Percentiles rank a stretch among this genome's conserved stretches.
Conservation (phyloP, 73 alveolate species). For the Stentor roeselii region DNA sequence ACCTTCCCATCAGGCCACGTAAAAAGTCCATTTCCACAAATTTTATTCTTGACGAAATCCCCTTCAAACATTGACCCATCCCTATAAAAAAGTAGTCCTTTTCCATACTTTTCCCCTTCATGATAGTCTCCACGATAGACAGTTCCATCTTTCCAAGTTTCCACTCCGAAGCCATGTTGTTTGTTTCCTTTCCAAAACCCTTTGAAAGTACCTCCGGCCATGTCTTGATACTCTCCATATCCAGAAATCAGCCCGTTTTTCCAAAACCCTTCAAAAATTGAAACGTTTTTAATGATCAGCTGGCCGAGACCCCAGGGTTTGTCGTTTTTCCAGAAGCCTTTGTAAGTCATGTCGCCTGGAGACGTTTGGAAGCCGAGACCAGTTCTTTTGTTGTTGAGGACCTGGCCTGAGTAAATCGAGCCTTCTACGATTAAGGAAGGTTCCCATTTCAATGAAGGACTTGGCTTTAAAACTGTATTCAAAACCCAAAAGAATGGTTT, state of each 20-base stretch:
- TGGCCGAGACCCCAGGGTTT: background rate
- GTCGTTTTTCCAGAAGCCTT: background rate
- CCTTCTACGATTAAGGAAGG: too few relatives aligned
- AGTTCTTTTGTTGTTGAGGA: background rate
- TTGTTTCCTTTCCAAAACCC: background rate
- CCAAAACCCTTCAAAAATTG: background rate
- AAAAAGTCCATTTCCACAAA: constrained; percentile 29
- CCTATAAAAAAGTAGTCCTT: background rate
- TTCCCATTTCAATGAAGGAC: background rate
- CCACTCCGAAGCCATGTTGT: background rate
- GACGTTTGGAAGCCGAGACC: background rate
- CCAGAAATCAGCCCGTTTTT: background rate
- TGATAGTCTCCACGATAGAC: background rate
- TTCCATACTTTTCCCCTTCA: background rate
- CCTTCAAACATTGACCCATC: background rate
- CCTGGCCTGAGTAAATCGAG: background rate
- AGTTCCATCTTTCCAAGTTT: background rate
- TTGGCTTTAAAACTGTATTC: background rate
- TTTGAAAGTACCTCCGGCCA: background rate
- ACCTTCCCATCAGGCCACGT: constrained; percentile 40
- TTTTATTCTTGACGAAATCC: background rate
- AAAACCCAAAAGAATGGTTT: background rate
- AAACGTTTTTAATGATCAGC: background rate
- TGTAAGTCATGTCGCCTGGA: background rate
- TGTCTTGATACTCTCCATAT: background rate